Conservation (phyloP, 2,329 filamentous ascomycete genomes). For the Alternaria rosae region DNA sequence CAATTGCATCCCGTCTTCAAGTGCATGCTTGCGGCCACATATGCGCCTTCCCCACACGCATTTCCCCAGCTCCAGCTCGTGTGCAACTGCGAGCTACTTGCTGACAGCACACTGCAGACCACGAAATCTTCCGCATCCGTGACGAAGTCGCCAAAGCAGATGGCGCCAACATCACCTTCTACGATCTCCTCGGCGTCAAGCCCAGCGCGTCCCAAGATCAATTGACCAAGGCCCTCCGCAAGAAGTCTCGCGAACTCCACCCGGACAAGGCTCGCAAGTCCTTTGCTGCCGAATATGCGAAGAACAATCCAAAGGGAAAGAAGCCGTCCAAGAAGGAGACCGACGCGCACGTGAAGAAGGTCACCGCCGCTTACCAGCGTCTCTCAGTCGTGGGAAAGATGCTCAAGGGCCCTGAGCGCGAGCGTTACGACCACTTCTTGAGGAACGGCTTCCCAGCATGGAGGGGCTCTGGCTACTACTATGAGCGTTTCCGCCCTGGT, state of each 20-base stretch:
- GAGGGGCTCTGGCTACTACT: conserved; percentile 99
- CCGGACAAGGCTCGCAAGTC: conserved; percentile 94
- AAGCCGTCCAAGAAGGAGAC: conserved; percentile 77
- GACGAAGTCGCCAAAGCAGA: conserved; percentile 83
- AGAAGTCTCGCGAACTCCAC: conserved; percentile 82
- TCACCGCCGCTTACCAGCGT: conserved; percentile 82
- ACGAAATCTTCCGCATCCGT: conserved; percentile 95
- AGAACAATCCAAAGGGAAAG: conserved; percentile 60
- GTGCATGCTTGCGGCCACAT: conserved; percentile 7
- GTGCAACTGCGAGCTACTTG: conserved; percentile 19
- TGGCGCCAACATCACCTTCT: conserved; percentile 84
- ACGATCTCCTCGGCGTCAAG: conserved; percentile 84
- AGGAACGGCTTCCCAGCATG: conserved; percentile 92
- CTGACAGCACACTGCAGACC: conserved; percentile 66
- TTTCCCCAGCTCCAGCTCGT: conserved; percentile 25
- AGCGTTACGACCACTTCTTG: conserved; percentile 94
- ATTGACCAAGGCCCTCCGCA: conserved; percentile 92
- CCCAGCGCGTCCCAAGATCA: conserved; percentile 80
- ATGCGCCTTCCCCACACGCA: conserved; percentile 18
- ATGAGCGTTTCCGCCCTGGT: conserved; percentile 89
- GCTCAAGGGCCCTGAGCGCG: conserved; percentile 78
- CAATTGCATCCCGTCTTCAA: conserved; percentile 9
- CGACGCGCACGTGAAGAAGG: conserved; percentile 78
- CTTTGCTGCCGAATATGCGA: conserved; percentile 72
- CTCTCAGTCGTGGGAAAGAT: conserved; percentile 86